Conservation (phyloP, 805 yeast species). For the Yarrowia porcina region DNA sequence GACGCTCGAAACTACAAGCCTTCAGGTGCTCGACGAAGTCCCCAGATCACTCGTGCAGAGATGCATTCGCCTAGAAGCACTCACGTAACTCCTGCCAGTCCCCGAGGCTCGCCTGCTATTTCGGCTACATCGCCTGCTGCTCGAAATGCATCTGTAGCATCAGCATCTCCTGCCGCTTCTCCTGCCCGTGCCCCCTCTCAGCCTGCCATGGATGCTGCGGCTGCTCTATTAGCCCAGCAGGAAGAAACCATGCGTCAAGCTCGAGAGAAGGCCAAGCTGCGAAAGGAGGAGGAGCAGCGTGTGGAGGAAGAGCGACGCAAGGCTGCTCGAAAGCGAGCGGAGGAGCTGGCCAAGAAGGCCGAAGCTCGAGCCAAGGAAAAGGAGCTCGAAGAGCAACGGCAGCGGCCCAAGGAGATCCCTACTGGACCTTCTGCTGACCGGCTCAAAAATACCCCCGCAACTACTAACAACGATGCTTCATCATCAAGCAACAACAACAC, state of each 20-base stretch:
- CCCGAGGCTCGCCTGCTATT: not conserved
- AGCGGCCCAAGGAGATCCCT: conserved; percentile 9
- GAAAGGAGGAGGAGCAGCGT: conserved; percentile 39
- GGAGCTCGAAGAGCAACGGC: conserved; percentile 28
- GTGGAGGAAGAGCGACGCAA: conserved; percentile 35
- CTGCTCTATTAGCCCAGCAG: conserved; percentile 33
- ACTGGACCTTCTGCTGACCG: conserved; percentile 11
- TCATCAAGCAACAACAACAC: not conserved
- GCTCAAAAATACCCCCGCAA: not conserved
- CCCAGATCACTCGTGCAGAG: not conserved
- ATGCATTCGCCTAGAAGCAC: not conserved
- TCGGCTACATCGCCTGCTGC: not conserved
- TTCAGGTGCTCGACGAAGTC: not conserved
- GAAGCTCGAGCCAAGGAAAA: conserved; percentile 29
- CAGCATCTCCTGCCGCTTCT: not conserved
- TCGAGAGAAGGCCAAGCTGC: conserved; percentile 37
- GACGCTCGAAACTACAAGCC: conserved; percentile 5
- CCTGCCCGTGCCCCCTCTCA: not conserved
- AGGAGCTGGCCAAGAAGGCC: conserved; percentile 34
- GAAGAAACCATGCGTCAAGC: conserved; percentile 38
- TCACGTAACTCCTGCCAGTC: not conserved
- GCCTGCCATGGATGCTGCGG: conserved; percentile 24
- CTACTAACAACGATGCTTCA: not conserved
- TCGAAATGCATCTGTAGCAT: not conserved
- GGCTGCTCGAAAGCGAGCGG: conserved; percentile 36